These are phyloP conservation scores for Colletotrichum magnum DNA, from an alignment of 2,329 filamentous ascomycete genomes.

Conservation along the genomic window DNA sequence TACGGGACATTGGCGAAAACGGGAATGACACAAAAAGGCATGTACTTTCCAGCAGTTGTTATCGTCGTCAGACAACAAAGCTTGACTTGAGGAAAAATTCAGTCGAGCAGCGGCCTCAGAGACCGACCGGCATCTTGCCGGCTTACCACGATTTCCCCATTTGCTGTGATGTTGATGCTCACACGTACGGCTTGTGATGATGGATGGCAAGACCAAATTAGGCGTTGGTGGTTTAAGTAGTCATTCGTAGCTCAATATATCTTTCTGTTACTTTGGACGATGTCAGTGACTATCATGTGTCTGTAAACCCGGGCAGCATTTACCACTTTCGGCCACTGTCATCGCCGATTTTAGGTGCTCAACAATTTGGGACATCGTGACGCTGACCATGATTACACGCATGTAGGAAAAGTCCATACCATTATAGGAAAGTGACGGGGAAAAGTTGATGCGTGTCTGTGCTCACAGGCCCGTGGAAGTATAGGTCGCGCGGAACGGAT, in stretches of 20 bases:
- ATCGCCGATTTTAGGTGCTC: too few species aligned
- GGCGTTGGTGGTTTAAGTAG: conserved; percentile 32
- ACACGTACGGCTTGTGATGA: neutral
- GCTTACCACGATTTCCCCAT: conserved; percentile 60
- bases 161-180: conserved; percentile 53
- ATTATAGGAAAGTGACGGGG: too few species aligned
- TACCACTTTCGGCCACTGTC: too few species aligned
- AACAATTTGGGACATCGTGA: too few species aligned
- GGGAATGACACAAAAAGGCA: conserved; percentile 52
- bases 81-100: conserved; percentile 65
- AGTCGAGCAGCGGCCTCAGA: conserved; percentile 79
- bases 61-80: conserved; percentile 60
- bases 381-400: too few species aligned
- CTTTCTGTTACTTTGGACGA: too few species aligned
- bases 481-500: too few species aligned
- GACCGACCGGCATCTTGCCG: conserved; percentile 79
- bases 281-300: too few species aligned
- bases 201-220: neutral
- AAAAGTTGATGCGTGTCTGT: too few species aligned
- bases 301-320: too few species aligned
- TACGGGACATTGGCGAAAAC: conserved; percentile 52
- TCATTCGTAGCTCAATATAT: conserved; percentile 28
- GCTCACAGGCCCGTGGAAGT: too few species aligned
- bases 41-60: conserved; percentile 57
- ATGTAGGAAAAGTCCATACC: too few species aligned